phyloP scores from a whole-genome alignment of 1,284 basidiomycete species.

The Fomitopsis pinicola region DNA sequence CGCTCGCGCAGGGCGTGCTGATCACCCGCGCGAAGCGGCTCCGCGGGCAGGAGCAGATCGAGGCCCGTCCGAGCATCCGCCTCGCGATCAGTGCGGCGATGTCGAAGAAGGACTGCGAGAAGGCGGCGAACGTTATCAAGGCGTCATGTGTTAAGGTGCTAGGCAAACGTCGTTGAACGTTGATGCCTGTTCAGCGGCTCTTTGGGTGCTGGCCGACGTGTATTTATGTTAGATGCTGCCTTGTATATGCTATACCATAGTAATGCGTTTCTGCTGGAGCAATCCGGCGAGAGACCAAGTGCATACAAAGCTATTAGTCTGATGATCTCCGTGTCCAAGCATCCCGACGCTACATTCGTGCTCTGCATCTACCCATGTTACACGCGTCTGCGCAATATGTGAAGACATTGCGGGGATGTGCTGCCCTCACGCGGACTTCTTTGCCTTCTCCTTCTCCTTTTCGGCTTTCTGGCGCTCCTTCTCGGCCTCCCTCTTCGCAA shows the following conservation, averaged over 20 bases:
- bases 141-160: constrained; percentile 72
- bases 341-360: too few relatives aligned
- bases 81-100: constrained; percentile 78
- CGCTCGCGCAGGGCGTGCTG: constrained; percentile 72
- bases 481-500: constrained; percentile 67
- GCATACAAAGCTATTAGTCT: too few relatives aligned
- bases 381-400: too few relatives aligned
- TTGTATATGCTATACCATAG: neutral
- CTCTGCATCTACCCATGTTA: too few relatives aligned
- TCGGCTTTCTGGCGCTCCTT: constrained; percentile 58
- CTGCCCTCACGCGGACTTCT: constrained; percentile 11
- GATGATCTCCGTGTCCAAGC: too few relatives aligned
- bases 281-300: too few relatives aligned
- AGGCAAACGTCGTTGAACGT: constrained; percentile 37
- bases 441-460: constrained; percentile 38
- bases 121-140: constrained; percentile 77
- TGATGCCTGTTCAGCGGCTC: too few relatives aligned
- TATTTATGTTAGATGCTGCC: neutral
- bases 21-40: constrained; percentile 80
- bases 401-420: too few relatives aligned
- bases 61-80: constrained; percentile 83
- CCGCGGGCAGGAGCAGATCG: constrained; percentile 78
- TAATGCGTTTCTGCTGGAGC: neutral
- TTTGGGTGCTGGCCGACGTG: neutral
- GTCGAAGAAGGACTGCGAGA: constrained; percentile 88